Percentiles rank a stretch among this genome's conserved stretches.
Conservation (phyloP, 208 protist species). For the Herpetomonas tarakana region DNA sequence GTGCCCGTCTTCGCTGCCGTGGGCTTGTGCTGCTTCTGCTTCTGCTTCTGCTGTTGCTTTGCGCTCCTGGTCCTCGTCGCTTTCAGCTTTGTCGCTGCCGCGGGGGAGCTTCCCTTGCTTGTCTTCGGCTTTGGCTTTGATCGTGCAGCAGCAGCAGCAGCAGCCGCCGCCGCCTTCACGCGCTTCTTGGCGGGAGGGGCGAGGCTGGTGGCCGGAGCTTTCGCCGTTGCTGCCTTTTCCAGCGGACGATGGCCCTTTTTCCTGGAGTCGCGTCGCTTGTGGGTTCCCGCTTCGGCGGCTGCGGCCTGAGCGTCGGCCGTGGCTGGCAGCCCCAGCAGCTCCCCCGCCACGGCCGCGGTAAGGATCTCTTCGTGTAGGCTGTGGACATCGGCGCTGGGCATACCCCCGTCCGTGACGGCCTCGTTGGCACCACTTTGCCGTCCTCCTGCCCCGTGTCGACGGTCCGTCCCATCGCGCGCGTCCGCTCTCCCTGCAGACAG, state of each 20-base stretch:
- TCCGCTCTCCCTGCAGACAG: neutral
- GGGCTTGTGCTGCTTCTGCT: too few relatives aligned
- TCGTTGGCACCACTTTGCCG: neutral
- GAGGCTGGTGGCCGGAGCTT: neutral
- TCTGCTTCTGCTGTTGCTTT: too few relatives aligned
- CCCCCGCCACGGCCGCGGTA: constrained; percentile 8
- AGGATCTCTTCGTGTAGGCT: constrained; percentile 1
- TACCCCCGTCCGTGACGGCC: constrained; percentile 1
- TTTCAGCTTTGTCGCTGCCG: too few relatives aligned
- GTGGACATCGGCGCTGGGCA: constrained; percentile 10
- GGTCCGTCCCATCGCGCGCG: neutral
- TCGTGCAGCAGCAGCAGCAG: too few relatives aligned
- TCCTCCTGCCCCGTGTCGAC: too few relatives aligned
- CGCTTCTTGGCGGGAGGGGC: too few relatives aligned
- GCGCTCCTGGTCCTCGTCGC: too few relatives aligned
- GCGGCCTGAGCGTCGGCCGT: constrained; percentile 31
- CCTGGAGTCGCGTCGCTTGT: neutral
- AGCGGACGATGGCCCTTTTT: neutral
- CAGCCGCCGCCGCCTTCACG: too few relatives aligned
- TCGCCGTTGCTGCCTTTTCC: neutral
- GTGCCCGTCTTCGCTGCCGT: too few relatives aligned
- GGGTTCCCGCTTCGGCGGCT: constrained; percentile 6
- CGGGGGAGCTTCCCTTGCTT: too few relatives aligned
- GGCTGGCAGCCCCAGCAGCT: constrained; percentile 27
- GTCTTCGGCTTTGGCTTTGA: too few relatives aligned